Evolutionary conservation across 768 basidiomycete genomes (phyloP).

Genomic region (Leccinum arenicola): DNA sequence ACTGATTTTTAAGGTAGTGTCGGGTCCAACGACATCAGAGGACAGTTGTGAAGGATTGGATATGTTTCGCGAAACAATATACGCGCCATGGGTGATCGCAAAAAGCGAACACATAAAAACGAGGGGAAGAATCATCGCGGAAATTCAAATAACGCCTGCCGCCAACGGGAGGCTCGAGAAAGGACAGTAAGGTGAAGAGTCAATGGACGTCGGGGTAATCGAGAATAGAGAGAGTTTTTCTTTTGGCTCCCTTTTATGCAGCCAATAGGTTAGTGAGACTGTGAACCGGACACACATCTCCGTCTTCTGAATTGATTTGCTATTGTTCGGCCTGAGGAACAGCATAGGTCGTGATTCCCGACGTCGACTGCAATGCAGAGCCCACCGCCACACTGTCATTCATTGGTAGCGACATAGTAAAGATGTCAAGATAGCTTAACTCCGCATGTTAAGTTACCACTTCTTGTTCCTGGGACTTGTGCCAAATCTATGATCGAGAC

Average conservation of each 20-base stretch:
- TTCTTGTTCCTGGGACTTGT: background rate
- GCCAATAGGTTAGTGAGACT: background rate
- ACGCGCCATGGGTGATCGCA: constrained; percentile 14
- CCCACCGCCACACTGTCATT: background rate
- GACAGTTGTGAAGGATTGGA: background rate
- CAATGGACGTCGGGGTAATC: background rate
- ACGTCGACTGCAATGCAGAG: background rate
- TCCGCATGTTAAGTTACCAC: background rate
- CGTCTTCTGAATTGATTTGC: background rate
- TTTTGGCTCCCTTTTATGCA: constrained; percentile 2
- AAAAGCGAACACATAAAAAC: constrained; percentile 5
- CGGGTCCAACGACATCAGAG: constrained; percentile 11
- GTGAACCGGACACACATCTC: background rate
- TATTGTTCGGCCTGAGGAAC: background rate
- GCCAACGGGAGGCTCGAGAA: background rate
- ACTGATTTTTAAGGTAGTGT: constrained; percentile 34
- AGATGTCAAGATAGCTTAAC: background rate
- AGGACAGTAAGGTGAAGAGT: background rate
- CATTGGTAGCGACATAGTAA: background rate
- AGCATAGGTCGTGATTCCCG: background rate
- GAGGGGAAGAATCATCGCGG: constrained; percentile 12
- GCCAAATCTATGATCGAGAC: background rate
- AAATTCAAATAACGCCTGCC: background rate
- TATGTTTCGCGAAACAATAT: constrained; percentile 16
- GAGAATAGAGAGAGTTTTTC: background rate